Evolutionary conservation across 2,329 filamentous ascomycete genomes (phyloP), one percentile per base, ranked within the genome.

Genomic region (Thielaviopsis euricoi): DNA sequence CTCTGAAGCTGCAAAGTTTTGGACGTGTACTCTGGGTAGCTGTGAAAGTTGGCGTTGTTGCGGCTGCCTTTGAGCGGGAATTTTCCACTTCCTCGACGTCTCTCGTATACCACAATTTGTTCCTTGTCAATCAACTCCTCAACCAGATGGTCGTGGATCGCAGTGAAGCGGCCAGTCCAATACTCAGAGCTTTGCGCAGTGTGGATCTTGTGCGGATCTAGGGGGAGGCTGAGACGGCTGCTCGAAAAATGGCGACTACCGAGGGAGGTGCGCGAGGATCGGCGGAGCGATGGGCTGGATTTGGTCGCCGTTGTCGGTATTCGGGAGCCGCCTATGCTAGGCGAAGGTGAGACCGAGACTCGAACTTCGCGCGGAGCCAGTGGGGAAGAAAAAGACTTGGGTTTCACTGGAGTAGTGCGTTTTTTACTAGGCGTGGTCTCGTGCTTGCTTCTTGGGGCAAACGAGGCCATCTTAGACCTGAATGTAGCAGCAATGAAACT

Each of bases 91-190:
- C 55, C 56, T 21, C 52, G 55, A 13, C 52, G 56, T 53, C 52
- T 55, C n/a, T 60, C 56, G 49, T 60, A 60, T 22, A 60, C 33
- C 37, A 52, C 59, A 37, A 60, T 52, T 23, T 56, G 53, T 29
- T 60, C 46, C 19, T 60, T 40, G 25, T 60, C 52, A 50, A 60
- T 58, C 23, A 60, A 25, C 56, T 60, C 55, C 19, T 23, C 72
- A 33, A 58, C 59, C 25, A 58, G 48, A 17, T 46, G 74, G 67
- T 85, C 81, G 55, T 77, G 72, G 0, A 83, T 67, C 1, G 78
- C 69, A 55, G 74, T 69, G 64, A 84, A 83, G 46, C 82, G 78
- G 19, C 82, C 82, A 12, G 74, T 71, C 82, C 82, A 86, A 66
- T 82, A 85, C 2, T 71, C 67, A 1, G 74, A 72, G 6, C 73